Percentiles rank a stretch among this genome's conserved stretches.
Conservation (phyloP, 331 rosid genomes). For the Rosa hybrid region DNA sequence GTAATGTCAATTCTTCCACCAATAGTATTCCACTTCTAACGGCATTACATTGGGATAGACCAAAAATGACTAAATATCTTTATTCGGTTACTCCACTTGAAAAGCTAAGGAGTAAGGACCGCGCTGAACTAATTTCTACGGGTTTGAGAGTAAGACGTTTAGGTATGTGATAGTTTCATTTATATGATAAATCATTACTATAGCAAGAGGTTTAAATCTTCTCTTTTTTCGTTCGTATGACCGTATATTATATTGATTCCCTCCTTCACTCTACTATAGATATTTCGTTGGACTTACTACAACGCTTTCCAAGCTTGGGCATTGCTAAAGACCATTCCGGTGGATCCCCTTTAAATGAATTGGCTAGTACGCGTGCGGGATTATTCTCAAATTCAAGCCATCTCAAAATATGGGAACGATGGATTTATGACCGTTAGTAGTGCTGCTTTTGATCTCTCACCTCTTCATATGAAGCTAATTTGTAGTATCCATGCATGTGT, state of each 20-base stretch:
- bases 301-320: neutral
- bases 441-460: no score
- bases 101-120: no score
- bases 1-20: neutral
- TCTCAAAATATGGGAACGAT: neutral
- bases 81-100: no score
- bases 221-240: no score
- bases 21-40: neutral
- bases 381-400: neutral
- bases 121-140: no score
- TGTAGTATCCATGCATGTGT: no score
- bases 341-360: neutral
- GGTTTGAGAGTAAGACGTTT: no score
- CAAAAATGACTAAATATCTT: neutral
- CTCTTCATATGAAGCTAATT: no score
- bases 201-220: no score
- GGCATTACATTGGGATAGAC: fast-evolving
- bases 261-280: neutral
- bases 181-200: no score
- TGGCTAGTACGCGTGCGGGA: neutral
- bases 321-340: neutral
- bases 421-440: neutral
- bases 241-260: neutral
- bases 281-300: neutral
- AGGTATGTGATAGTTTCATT: no score